These are phyloP conservation scores for Thraustotheca clavata DNA, from an alignment of 352 stramenopile species.

Conservation along the genomic window DNA sequence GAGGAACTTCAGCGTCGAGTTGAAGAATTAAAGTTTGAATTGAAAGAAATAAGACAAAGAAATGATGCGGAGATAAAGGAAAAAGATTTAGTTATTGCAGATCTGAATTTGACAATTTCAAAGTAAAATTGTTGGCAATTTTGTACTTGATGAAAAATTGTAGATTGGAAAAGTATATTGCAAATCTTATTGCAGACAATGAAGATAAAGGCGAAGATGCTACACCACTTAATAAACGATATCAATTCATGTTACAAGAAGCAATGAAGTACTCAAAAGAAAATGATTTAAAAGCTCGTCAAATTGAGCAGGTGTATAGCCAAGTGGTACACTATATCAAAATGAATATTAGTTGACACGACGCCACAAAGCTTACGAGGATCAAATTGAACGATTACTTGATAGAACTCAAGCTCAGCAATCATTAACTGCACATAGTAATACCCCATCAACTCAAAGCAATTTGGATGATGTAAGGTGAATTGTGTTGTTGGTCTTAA, in stretches of 20 bases:
- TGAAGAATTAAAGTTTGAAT: neutral
- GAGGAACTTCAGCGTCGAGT: neutral
- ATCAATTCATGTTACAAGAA: neutral
- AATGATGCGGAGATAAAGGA: neutral
- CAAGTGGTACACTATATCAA: neutral
- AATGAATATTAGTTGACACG: neutral
- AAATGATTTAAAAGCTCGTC: neutral
- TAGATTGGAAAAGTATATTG: constrained; percentile 18
- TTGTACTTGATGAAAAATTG: neutral
- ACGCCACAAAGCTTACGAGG: constrained; percentile 9
- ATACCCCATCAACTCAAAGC: neutral
- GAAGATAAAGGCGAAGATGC: neutral
- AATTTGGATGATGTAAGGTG: neutral
- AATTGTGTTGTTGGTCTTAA: neutral
- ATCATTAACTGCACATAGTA: neutral
- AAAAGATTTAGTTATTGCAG: constrained; percentile 12
- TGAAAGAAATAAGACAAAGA: neutral
- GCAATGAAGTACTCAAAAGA: neutral
- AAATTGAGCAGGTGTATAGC: neutral
- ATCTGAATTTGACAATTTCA: constrained; percentile 4
- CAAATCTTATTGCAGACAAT: neutral
- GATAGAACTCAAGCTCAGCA: too few relatives aligned
- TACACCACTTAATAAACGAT: neutral
- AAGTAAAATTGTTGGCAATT: neutral
- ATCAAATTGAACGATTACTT: neutral